Evolutionary conservation across 2,329 filamentous ascomycete species (phyloP), one percentile per base, ranked within the genome.

Genomic region (Penicillium sp.): DNA sequence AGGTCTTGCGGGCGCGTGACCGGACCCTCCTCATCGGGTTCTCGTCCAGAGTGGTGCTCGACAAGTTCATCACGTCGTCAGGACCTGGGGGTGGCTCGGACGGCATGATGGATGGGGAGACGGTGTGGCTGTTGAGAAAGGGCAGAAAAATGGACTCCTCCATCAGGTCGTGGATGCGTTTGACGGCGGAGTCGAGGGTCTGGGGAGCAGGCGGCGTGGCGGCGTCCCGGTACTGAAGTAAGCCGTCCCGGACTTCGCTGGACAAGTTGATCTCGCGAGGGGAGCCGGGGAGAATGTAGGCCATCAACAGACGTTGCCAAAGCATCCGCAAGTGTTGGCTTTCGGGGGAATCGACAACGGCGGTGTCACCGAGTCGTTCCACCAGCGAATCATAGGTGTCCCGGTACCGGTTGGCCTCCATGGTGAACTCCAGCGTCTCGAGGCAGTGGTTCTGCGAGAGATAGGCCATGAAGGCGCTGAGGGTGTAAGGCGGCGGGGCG

Each of bases 391-490:
- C 69, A 62, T 81, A 84, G 56, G 80, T 76, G 56, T 83, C 79
- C 36, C 81, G 78, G 63, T 97, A 98, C 45, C 88, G 80, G 42
- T 89, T 86, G 15, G 91, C 86, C 63, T 96, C 93, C 76, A 96
- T 84, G 27, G 90, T 95, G 65, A 98, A 98, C 62, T 97, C 93
- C 26, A 98, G 75, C 1, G 90, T 96, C 67, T 98, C 93, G 50
- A 97, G 74, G 62, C 93, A 98, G 68, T 97, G 91, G 59, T 97
- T 97, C 60, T 94, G 90, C 1, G 91, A 96, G 3, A 97, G 77
- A 59, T 94, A 97, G 40, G 90, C 90, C 81, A 93, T 97, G 67
- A 97, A 97, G 20, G 91, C 91, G 45, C 81, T 83, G 7, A 96
- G 75, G 0, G 90, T 95, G 78, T 88, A 97, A 53, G 93, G 93